Percentiles rank a stretch among this genome's conserved stretches.
Evolutionary conservation across 2,329 filamentous ascomycete species (phyloP).

Genomic region (Fusarium sp.): DNA sequence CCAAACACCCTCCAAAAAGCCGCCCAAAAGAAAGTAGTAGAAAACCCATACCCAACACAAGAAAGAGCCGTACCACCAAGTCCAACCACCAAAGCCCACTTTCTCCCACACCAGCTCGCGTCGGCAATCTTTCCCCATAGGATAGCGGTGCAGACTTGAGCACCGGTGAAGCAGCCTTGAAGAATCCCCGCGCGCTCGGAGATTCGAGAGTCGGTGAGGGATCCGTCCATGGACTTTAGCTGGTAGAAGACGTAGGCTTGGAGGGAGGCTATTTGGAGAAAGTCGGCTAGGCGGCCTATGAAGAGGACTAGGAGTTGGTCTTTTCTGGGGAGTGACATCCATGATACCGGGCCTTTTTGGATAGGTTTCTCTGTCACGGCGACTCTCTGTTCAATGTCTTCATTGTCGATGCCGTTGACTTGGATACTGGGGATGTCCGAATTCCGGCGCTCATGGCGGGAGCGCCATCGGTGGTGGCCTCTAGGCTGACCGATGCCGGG

Average conservation of each 20-base stretch:
- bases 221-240: slow-evolving; percentile 73
- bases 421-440: neutral
- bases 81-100: slow-evolving; percentile 77
- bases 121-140: slow-evolving; percentile 78
- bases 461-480: neutral
- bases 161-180: slow-evolving; percentile 78
- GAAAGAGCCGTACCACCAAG: slow-evolving; percentile 75
- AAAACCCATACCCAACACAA: slow-evolving; percentile 79
- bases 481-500: neutral
- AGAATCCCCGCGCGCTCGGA: slow-evolving; percentile 77
- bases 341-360: slow-evolving; percentile 64
- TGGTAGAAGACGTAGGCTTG: slow-evolving; percentile 83
- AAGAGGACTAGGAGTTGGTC: slow-evolving; percentile 78
- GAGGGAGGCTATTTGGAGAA: slow-evolving; percentile 76
- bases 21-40: slow-evolving; percentile 72
- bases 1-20: slow-evolving; percentile 75
- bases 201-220: slow-evolving; percentile 65
- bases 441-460: neutral
- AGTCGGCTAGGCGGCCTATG: slow-evolving; percentile 78
- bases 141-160: slow-evolving; percentile 79
- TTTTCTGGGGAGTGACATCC: slow-evolving; percentile 78
- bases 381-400: slow-evolving; percentile 11
- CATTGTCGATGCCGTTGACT: neutral
- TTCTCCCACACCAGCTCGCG: slow-evolving; percentile 71
- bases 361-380: neutral